A percentile compares a stretch with the other conserved stretches of the same genome.
phyloP scores from a whole-genome alignment of 257 asterid species.

The Nicotiana knightiana region DNA sequence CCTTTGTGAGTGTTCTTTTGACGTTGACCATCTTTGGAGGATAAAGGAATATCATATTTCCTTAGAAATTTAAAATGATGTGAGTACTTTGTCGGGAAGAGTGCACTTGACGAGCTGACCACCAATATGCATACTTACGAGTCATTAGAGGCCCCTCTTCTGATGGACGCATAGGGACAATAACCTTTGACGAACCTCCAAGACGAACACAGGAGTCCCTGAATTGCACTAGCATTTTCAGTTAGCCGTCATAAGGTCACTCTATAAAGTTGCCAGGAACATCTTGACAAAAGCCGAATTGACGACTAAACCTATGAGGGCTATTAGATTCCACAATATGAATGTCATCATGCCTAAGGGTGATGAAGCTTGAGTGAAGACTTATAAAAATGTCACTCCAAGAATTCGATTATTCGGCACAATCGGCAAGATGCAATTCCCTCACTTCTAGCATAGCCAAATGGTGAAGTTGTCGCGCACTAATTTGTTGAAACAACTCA shows the following conservation, averaged over 20 bases:
- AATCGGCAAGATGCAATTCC: background rate
- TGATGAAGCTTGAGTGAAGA: background rate
- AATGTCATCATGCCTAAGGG: background rate
- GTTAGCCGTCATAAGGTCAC: background rate
- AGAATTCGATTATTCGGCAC: background rate
- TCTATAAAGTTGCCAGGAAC: background rate
- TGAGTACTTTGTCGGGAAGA: too few species aligned
- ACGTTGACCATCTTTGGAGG: background rate
- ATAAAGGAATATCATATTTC: background rate
- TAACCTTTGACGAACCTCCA: background rate
- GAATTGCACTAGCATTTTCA: background rate
- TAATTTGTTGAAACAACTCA: background rate
- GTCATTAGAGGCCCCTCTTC: background rate
- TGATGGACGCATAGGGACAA: background rate
- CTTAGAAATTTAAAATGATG: background rate
- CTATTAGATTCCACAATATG: background rate
- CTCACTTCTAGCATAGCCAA: background rate
- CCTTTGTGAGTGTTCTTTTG: background rate
- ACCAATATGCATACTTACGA: background rate
- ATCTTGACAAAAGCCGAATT: background rate
- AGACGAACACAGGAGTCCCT: background rate
- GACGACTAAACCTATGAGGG: background rate
- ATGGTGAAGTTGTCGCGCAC: background rate
- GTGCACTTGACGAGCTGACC: background rate
- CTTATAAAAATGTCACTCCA: background rate